A percentile compares a stretch with the other conserved stretches of the same genome.
These are phyloP conservation scores for Solanum appendiculatum DNA, from an alignment of 257 asterid species.

Conservation along the genomic window DNA sequence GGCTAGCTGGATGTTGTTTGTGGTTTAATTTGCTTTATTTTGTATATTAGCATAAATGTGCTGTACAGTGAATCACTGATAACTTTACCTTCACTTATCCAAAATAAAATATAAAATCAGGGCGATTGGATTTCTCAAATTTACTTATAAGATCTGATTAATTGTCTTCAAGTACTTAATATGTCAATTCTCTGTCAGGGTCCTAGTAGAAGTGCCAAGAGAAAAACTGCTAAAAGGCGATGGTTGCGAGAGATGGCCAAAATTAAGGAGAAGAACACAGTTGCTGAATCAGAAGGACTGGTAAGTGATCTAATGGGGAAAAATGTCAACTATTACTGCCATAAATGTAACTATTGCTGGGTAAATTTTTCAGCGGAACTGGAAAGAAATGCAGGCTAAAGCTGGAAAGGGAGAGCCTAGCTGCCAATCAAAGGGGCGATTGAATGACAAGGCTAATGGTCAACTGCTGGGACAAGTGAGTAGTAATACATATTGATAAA, in stretches of 20 bases:
- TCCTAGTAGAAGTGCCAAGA: slow-evolving; percentile 80
- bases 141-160: not conserved
- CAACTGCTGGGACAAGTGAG: not conserved
- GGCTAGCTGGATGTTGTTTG: not conserved
- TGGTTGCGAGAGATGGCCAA: slow-evolving; percentile 78
- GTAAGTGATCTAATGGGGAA: slow-evolving; percentile 27
- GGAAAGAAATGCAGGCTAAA: slow-evolving; percentile 59
- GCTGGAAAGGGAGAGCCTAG: slow-evolving; percentile 28
- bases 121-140: not conserved
- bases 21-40: not conserved
- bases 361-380: slow-evolving; percentile 45
- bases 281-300: slow-evolving; percentile 53
- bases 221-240: slow-evolving; percentile 48
- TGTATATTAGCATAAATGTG: not conserved
- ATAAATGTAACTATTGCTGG: not conserved
- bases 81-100: not conserved
- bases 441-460: slow-evolving; percentile 9
- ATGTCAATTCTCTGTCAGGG: slow-evolving; percentile 18
- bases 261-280: slow-evolving; percentile 47
- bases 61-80: not conserved
- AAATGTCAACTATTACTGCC: not conserved
- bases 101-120: not conserved
- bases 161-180: not conserved
- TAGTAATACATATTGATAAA: not conserved
- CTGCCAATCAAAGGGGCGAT: slow-evolving; percentile 26